A percentile compares a stretch with the other conserved stretches of the same genome.
Conservation (phyloP, 2,329 filamentous ascomycete genomes). For the Fusarium drepaniforme region DNA sequence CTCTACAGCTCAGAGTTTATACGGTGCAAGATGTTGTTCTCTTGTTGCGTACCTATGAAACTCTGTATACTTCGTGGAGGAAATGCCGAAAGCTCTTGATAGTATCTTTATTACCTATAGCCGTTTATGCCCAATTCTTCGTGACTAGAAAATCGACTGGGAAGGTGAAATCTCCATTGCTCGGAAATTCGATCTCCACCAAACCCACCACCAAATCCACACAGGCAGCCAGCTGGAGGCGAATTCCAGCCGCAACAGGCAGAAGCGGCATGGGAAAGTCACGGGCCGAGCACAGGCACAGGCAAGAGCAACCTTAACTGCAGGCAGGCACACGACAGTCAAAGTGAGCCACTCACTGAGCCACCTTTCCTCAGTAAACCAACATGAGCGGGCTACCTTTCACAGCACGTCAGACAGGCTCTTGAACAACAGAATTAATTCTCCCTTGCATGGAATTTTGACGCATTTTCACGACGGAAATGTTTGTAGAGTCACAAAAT, state of each 20-base stretch:
- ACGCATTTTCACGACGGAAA: background rate
- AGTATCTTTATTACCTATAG: background rate
- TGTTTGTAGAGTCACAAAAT: background rate
- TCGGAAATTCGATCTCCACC: background rate
- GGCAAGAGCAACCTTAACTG: background rate
- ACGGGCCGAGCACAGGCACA: background rate
- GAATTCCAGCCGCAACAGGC: slow-evolving; percentile 2
- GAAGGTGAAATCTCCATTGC: background rate
- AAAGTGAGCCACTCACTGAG: slow-evolving; percentile 2
- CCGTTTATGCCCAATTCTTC: background rate
- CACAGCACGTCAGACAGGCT: background rate
- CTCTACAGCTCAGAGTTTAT: background rate
- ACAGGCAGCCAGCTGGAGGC: background rate
- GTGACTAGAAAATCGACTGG: background rate
- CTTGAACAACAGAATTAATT: background rate
- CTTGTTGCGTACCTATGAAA: too few relatives aligned
- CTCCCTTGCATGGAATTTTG: background rate
- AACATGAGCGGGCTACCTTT: background rate
- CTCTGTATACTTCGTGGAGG: background rate
- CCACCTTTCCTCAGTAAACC: background rate
- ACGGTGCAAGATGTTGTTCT: too few relatives aligned
- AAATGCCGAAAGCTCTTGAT: background rate
- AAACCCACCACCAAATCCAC: background rate
- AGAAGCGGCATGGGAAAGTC: slow-evolving; percentile 1
- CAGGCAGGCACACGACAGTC: slow-evolving; percentile 1